Evolutionary conservation across 2,329 filamentous ascomycete species (phyloP).

Genomic region (Geosmithia putterillii): DNA sequence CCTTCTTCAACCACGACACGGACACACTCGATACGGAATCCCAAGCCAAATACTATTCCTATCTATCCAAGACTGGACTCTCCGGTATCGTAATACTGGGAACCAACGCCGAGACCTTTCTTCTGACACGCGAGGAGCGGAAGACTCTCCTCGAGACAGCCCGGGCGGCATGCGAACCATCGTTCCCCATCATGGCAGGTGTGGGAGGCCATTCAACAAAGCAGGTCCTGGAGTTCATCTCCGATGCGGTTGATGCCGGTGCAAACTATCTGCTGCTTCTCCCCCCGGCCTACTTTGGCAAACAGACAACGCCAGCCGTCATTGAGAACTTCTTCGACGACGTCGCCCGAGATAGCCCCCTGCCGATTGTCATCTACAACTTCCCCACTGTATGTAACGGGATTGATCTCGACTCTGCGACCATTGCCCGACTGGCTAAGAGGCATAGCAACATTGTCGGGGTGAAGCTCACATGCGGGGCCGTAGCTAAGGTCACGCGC

Average conservation of each 20-base stretch:
- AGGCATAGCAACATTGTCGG: constrained; percentile 39
- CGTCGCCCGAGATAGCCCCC: constrained; percentile 32
- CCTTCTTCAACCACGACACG: constrained; percentile 36
- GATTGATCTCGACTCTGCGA: constrained; percentile 53
- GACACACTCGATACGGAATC: constrained; percentile 33
- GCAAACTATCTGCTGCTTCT: constrained; percentile 50
- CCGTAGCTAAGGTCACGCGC: constrained; percentile 46
- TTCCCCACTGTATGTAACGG: constrained; percentile 59
- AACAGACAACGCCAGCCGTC: constrained; percentile 43
- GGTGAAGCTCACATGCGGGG: constrained; percentile 50
- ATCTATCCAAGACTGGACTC: constrained; percentile 32
- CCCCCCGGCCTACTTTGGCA: constrained; percentile 53
- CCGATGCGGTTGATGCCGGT: constrained; percentile 47
- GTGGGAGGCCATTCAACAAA: constrained; percentile 53
- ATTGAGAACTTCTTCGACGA: constrained; percentile 48
- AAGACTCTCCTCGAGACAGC: constrained; percentile 43
- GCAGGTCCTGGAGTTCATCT: constrained; percentile 47
- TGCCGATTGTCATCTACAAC: constrained; percentile 55
- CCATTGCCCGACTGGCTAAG: constrained; percentile 41
- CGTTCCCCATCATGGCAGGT: constrained; percentile 75
- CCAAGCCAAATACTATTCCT: constrained; percentile 37
- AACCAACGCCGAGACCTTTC: constrained; percentile 43
- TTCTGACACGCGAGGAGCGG: constrained; percentile 47
- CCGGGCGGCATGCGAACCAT: constrained; percentile 67
- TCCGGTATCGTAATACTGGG: constrained; percentile 41